These are phyloP conservation scores for Hemileccinum rubropunctum DNA, from an alignment of 768 basidiomycete genomes.

Conservation along the genomic window DNA sequence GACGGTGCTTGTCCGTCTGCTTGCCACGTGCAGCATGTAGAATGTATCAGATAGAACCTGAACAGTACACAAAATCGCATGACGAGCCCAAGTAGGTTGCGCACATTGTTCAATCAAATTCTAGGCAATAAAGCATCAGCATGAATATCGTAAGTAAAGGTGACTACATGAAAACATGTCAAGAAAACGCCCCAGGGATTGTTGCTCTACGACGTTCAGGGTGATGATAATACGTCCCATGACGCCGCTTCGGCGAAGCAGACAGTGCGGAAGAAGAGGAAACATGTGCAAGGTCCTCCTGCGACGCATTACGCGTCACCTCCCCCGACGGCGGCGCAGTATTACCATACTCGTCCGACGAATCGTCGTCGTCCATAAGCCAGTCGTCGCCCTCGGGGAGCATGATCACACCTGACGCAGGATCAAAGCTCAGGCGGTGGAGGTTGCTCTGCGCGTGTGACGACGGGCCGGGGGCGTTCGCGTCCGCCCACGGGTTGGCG, in stretches of 20 bases:
- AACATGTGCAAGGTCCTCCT: slow-evolving; percentile 23
- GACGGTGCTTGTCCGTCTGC: too few species aligned
- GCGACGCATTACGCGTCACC: slow-evolving; percentile 10
- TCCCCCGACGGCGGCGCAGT: slow-evolving; percentile 25
- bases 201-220: slow-evolving; percentile 59
- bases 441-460: slow-evolving; percentile 26
- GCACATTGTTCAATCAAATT: neutral
- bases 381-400: slow-evolving; percentile 74
- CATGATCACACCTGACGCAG: slow-evolving; percentile 85
- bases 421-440: slow-evolving; percentile 80
- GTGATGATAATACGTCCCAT: slow-evolving; percentile 84
- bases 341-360: slow-evolving; percentile 43
- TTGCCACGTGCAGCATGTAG: too few species aligned
- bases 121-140: neutral
- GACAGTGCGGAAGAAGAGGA: slow-evolving; percentile 23
- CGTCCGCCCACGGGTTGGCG: slow-evolving; percentile 66
- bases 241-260: slow-evolving; percentile 51
- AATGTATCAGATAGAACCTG: neutral
- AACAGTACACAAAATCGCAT: too few species aligned
- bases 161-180: slow-evolving; percentile 7
- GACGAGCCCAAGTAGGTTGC: neutral
- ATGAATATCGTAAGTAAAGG: neutral
- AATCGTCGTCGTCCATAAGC: slow-evolving; percentile 44
- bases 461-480: slow-evolving; percentile 7
- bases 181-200: slow-evolving; percentile 58